Conservation (phyloP, 306 rosid species). For the Alnus rubra region DNA sequence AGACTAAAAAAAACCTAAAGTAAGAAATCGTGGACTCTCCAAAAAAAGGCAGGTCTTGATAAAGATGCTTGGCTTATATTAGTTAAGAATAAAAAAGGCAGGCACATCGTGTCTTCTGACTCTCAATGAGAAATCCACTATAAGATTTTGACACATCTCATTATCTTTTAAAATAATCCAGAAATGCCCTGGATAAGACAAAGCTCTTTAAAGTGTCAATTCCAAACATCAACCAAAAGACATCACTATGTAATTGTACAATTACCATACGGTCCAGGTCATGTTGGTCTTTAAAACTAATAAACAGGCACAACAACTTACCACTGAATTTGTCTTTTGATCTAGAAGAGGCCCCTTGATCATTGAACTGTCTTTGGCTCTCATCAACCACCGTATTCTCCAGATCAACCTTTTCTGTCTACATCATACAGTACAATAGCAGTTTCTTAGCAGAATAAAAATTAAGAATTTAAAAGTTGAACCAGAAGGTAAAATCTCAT, state of each 20-base stretch:
- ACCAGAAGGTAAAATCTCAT: not conserved
- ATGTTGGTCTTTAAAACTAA: not conserved
- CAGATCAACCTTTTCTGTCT: slow-evolving; percentile 99
- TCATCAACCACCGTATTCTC: slow-evolving; percentile 99
- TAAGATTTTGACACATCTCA: slow-evolving; percentile 19
- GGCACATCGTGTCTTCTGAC: not conserved
- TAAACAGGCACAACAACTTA: slow-evolving; percentile 38
- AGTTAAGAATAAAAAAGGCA: not conserved
- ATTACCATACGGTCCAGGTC: not conserved
- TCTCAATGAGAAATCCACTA: slow-evolving; percentile 20
- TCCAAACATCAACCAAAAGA: slow-evolving; percentile 4
- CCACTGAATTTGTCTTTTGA: slow-evolving; percentile 79
- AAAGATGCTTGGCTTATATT: not conserved
- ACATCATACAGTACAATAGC: slow-evolving; percentile 41
- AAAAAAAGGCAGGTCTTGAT: not conserved
- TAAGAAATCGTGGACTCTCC: not conserved
- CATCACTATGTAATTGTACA: not conserved
- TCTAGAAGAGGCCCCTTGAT: slow-evolving; percentile 59
- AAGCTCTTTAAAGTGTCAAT: slow-evolving; percentile 2
- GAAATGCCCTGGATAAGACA: slow-evolving; percentile 22
- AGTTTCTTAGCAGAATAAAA: slow-evolving; percentile 34
- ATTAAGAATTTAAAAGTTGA: not conserved
- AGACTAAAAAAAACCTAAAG: not conserved
- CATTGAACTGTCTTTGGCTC: slow-evolving; percentile 88
- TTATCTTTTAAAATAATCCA: slow-evolving; percentile 23